A percentile compares a stretch with the other conserved stretches of the same genome.
phyloP scores from a whole-genome alignment of 1,139 yeast species.

The Insectozyma bohioensis region DNA sequence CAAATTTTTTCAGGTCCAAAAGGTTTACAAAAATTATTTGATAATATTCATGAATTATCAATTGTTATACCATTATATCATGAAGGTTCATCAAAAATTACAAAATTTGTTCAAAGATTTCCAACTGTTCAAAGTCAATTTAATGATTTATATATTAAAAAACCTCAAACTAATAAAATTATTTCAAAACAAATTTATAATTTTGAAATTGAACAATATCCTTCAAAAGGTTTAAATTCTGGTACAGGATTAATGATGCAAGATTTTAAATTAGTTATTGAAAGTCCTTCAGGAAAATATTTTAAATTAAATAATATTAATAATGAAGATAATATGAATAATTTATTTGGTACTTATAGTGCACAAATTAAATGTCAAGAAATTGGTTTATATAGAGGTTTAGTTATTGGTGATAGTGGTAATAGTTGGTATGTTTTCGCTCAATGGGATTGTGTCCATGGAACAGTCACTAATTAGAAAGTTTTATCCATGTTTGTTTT shows the following conservation, averaged over 20 bases:
- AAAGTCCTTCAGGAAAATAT: conserved; percentile 82
- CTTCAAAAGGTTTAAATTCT: conserved; percentile 52
- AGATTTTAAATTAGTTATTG: conserved; percentile 63
- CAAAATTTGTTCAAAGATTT: conserved; percentile 65
- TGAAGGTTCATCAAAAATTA: conserved; percentile 57
- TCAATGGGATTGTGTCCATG: too few relatives aligned
- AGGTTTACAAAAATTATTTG: conserved; percentile 60
- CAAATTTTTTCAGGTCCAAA: conserved; percentile 73
- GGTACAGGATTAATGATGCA: conserved; percentile 38
- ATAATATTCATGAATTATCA: conserved; percentile 67
- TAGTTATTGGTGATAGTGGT: conserved; percentile 77
- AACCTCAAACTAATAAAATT: conserved; percentile 76
- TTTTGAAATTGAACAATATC: conserved; percentile 65
- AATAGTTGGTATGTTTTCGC: conserved; percentile 89
- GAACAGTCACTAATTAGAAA: too few relatives aligned
- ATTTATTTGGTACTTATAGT: conserved; percentile 58
- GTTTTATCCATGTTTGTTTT: too few relatives aligned
- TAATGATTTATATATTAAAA: conserved; percentile 76
- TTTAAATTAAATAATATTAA: conserved; percentile 51
- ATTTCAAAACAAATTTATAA: conserved; percentile 57
- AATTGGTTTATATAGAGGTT: conserved; percentile 78
- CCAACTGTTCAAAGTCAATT: conserved; percentile 69
- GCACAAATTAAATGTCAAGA: conserved; percentile 62
- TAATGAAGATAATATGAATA: conserved; percentile 20
- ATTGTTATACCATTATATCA: conserved; percentile 79